These are phyloP conservation scores for Datisca glomerata DNA, from an alignment of 306 rosid genomes.

Conservation along the genomic window DNA sequence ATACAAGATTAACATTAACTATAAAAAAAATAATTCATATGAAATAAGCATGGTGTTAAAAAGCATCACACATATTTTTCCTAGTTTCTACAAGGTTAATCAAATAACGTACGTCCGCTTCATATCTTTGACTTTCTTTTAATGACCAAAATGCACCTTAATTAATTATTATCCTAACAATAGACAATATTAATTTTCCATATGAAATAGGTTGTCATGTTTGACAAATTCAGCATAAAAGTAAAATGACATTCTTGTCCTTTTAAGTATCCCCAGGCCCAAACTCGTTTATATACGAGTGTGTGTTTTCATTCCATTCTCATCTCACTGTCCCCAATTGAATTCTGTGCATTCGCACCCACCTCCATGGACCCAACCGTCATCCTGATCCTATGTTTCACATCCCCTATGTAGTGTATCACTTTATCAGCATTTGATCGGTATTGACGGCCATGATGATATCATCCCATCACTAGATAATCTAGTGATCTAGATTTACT, in stretches of 20 bases:
- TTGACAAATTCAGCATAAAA: neutral
- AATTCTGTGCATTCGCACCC: slow-evolving; percentile 20
- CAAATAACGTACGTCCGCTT: slow-evolving; percentile 42
- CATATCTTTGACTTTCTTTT: slow-evolving; percentile 32
- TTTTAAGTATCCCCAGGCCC: neutral
- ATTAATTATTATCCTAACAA: too few relatives aligned
- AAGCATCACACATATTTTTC: too few relatives aligned
- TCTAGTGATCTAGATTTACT: too few relatives aligned
- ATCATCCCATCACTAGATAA: neutral
- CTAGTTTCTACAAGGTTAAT: too few relatives aligned
- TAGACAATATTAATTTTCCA: too few relatives aligned
- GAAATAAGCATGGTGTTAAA: slow-evolving; percentile 3
- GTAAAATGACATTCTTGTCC: slow-evolving; percentile 13
- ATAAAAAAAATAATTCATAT: too few relatives aligned
- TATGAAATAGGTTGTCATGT: neutral
- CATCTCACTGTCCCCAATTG: slow-evolving; percentile 24
- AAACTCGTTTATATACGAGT: slow-evolving; percentile 16
- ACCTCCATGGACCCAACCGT: slow-evolving; percentile 39
- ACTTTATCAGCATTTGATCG: too few relatives aligned
- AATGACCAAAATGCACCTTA: slow-evolving; percentile 25
- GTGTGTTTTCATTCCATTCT: slow-evolving; percentile 3
- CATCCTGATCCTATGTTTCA: slow-evolving; percentile 25
- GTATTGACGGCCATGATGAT: too few relatives aligned
- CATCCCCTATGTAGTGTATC: slow-evolving; percentile 6
- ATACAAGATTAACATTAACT: too few relatives aligned